Evolutionary conservation across 257 asterid species (phyloP).

Genomic region (Pogostemon cablin): DNA sequence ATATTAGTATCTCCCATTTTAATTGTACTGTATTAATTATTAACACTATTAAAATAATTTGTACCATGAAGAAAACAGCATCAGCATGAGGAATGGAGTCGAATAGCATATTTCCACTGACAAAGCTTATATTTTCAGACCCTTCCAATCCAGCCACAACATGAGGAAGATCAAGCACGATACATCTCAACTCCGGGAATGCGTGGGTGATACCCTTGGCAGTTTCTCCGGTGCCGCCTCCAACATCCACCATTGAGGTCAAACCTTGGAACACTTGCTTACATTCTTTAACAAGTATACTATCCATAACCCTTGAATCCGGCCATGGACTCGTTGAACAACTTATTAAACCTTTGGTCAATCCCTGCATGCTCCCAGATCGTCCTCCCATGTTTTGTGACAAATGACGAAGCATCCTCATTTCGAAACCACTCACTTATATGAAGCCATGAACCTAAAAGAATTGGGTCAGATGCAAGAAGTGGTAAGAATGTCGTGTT

Average conservation of each 20-base stretch:
- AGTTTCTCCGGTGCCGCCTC: constrained; percentile 1
- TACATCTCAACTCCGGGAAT: constrained; percentile 10
- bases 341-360: not conserved
- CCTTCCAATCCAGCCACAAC: constrained; percentile 37
- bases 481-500: not conserved
- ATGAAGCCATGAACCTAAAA: not conserved
- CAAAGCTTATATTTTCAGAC: constrained; percentile 19
- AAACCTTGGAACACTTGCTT: constrained; percentile 8
- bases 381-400: not conserved
- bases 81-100: constrained; percentile 28
- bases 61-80: constrained; percentile 16
- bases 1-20: no score
- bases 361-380: not conserved
- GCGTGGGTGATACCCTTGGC: not conserved
- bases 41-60: no score
- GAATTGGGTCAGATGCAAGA: not conserved
- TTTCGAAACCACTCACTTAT: constrained; percentile 18
- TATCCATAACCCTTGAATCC: constrained; percentile 3
- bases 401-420: not conserved
- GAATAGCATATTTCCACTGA: constrained; percentile 31
- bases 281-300: not conserved
- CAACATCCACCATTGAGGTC: constrained; percentile 27
- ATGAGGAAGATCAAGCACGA: constrained; percentile 35
- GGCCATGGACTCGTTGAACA: constrained; percentile 23
- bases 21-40: no score